Evolutionary conservation across 108 stramenopile genomes (phyloP).

Genomic region (Nitzschia sp.): DNA sequence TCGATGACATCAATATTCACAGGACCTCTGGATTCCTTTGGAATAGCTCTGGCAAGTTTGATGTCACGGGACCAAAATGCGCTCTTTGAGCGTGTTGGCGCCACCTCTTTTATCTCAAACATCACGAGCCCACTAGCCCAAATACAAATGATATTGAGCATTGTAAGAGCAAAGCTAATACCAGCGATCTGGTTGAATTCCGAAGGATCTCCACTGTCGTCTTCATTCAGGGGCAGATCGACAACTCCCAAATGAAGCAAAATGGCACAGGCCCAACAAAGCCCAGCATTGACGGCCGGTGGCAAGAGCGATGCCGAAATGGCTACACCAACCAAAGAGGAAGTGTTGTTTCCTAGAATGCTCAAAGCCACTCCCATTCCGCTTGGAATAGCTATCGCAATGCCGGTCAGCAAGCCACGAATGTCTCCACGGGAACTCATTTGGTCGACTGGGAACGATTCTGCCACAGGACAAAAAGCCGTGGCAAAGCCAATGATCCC

Average conservation of each 20-base stretch:
- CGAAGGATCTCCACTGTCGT: not conserved
- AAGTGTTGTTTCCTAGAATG: slow-evolving; percentile 74
- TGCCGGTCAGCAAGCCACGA: slow-evolving; percentile 50
- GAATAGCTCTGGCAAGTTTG: slow-evolving; percentile 35
- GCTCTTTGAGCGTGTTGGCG: slow-evolving; percentile 46
- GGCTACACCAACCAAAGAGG: slow-evolving; percentile 83
- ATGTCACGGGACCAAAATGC: slow-evolving; percentile 61
- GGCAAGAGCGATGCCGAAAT: slow-evolving; percentile 89
- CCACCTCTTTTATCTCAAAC: slow-evolving; percentile 63
- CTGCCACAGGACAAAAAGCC: slow-evolving; percentile 37
- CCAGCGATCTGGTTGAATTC: slow-evolving; percentile 27
- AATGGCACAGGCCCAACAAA: slow-evolving; percentile 31
- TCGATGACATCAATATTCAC: slow-evolving; percentile 19
- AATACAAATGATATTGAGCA: slow-evolving; percentile 77
- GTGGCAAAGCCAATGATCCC: slow-evolving; percentile 35
- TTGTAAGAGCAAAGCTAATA: slow-evolving; percentile 54
- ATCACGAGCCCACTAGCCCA: slow-evolving; percentile 58
- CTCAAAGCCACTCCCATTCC: slow-evolving; percentile 88
- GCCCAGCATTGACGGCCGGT: slow-evolving; percentile 58
- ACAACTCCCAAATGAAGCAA: slow-evolving; percentile 12
- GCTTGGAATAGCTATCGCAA: slow-evolving; percentile 70
- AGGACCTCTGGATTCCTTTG: slow-evolving; percentile 7
- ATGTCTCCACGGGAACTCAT: slow-evolving; percentile 63
- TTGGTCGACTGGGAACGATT: slow-evolving; percentile 72
- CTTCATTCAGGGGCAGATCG: not conserved